Percentiles rank a stretch among this genome's conserved stretches.
Conservation (phyloP, 108 stramenopile genomes). For the Skeletonema menzelii region DNA sequence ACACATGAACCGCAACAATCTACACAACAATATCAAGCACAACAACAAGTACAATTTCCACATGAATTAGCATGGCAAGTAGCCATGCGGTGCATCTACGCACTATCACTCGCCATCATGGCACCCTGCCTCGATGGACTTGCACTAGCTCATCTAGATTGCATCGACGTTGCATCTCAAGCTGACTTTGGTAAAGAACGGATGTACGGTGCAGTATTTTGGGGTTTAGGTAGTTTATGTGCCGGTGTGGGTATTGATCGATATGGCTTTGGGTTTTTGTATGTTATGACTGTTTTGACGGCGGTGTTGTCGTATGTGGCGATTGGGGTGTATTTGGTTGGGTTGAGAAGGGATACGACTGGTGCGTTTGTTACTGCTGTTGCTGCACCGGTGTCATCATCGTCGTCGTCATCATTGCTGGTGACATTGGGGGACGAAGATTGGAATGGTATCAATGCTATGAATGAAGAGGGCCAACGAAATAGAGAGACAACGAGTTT, state of each 20-base stretch:
- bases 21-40: not conserved
- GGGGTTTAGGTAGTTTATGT: slow-evolving; percentile 51
- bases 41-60: slow-evolving; percentile 3
- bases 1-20: not conserved
- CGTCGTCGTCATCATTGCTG: not conserved
- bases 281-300: slow-evolving; percentile 21
- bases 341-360: slow-evolving; percentile 40
- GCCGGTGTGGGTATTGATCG: slow-evolving; percentile 53
- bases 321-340: slow-evolving; percentile 23
- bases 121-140: slow-evolving; percentile 63
- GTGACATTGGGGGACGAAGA: not conserved
- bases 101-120: slow-evolving; percentile 30
- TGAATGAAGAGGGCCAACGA: not conserved
- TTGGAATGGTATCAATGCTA: not conserved
- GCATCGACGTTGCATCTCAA: slow-evolving; percentile 21
- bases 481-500: not conserved
- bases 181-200: slow-evolving; percentile 65
- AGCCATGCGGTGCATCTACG: slow-evolving; percentile 36
- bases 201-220: slow-evolving; percentile 61
- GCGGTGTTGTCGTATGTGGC: slow-evolving; percentile 22
- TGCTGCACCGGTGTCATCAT: not conserved
- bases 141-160: slow-evolving; percentile 50
- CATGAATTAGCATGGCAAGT: slow-evolving; percentile 38
- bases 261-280: slow-evolving; percentile 46
- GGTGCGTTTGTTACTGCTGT: slow-evolving; percentile 25